Conservation (phyloP, 371 early-diverging fungal genomes). For the Saksenaea vasiformis region DNA sequence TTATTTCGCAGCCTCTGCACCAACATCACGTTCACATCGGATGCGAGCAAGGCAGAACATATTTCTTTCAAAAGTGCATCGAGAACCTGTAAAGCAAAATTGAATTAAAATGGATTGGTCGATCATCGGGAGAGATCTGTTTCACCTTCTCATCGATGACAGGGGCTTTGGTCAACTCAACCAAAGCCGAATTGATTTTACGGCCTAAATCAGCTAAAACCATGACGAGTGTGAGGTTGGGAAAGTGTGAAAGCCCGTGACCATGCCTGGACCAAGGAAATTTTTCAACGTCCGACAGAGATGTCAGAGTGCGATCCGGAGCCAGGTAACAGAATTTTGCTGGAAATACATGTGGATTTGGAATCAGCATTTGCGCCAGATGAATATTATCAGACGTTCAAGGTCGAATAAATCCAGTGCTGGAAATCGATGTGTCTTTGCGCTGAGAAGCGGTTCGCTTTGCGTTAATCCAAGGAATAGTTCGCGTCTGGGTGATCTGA, state of each 20-base stretch:
- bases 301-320: too few species aligned
- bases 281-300: too few species aligned
- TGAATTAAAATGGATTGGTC: background rate
- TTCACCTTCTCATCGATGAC: constrained; percentile 89
- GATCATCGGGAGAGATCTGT: background rate
- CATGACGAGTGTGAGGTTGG: constrained; percentile 51
- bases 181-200: constrained; percentile 85
- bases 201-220: constrained; percentile 92
- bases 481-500: too few species aligned
- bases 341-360: too few species aligned
- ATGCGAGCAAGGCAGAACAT: constrained; percentile 85
- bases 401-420: too few species aligned
- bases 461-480: too few species aligned
- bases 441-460: too few species aligned
- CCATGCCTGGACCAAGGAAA: too few species aligned
- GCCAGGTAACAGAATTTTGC: too few species aligned
- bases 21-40: constrained; percentile 95
- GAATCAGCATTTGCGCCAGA: too few species aligned
- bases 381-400: too few species aligned
- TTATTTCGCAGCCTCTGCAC: constrained; percentile 88
- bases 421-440: too few species aligned
- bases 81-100: constrained; percentile 56
- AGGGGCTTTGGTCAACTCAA: constrained; percentile 76
- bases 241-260: background rate
- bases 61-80: constrained; percentile 89